Evolutionary conservation across 306 rosid genomes (phyloP).

Genomic region (Arachis stenosperma): DNA sequence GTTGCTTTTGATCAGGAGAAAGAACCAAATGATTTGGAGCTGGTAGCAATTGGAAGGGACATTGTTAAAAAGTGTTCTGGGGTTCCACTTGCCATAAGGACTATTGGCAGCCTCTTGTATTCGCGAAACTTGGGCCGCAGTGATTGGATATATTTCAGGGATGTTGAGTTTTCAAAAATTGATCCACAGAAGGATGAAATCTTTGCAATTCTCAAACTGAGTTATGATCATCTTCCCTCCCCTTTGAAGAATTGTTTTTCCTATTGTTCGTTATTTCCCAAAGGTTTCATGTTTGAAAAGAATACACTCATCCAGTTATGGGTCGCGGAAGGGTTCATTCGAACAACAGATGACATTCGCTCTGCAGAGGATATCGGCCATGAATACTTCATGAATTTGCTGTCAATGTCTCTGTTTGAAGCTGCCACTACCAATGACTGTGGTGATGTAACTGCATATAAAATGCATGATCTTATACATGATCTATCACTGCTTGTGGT

Average conservation of each 20-base stretch:
- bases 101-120: conserved; percentile 43
- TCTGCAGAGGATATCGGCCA: conserved; percentile 47
- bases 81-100: conserved; percentile 40
- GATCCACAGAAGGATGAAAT: conserved; percentile 34
- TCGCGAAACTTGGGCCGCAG: conserved; percentile 29
- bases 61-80: conserved; percentile 44
- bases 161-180: conserved; percentile 42
- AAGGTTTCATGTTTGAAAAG: conserved; percentile 31
- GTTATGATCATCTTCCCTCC: conserved; percentile 49
- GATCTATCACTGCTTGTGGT: conserved; percentile 40
- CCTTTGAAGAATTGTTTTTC: conserved; percentile 46
- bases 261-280: conserved; percentile 50
- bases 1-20: conserved; percentile 30
- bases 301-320: conserved; percentile 42
- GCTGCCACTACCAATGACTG: not conserved
- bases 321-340: conserved; percentile 52
- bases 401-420: conserved; percentile 46
- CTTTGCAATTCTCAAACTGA: conserved; percentile 36
- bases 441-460: conserved; percentile 29
- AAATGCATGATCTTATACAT: conserved; percentile 49
- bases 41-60: conserved; percentile 28
- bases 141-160: conserved; percentile 44
- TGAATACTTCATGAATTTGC: conserved; percentile 42
- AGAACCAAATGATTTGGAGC: conserved; percentile 13
- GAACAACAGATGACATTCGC: conserved; percentile 5